Conservation (phyloP, 2,329 filamentous ascomycete genomes). For the Fusarium duplospermum region DNA sequence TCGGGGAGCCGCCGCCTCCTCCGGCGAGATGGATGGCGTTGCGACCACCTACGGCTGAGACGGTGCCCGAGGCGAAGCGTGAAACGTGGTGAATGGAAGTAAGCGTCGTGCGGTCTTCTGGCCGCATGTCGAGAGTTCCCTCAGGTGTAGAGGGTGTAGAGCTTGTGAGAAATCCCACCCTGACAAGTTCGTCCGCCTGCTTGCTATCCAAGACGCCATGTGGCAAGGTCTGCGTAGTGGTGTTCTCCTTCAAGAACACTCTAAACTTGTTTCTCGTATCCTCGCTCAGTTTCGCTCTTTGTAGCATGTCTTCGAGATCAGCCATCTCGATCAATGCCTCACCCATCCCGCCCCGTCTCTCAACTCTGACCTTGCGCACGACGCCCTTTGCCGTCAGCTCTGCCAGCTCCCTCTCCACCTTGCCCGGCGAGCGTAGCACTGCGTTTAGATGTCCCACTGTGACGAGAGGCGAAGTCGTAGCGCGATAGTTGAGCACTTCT, state of each 20-base stretch:
- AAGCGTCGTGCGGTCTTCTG: constrained; percentile 66
- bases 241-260: constrained; percentile 62
- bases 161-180: constrained; percentile 74
- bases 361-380: constrained; percentile 72
- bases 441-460: constrained; percentile 75
- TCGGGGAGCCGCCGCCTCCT: constrained; percentile 59
- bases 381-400: constrained; percentile 68
- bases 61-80: constrained; percentile 73
- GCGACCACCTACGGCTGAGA: constrained; percentile 76
- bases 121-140: constrained; percentile 58
- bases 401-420: constrained; percentile 74
- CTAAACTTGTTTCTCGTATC: constrained; percentile 64
- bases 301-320: constrained; percentile 65
- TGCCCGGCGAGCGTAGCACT: constrained; percentile 70
- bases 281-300: constrained; percentile 51
- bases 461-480: constrained; percentile 70
- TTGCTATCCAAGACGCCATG: constrained; percentile 51
- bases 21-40: constrained; percentile 73
- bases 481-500: constrained; percentile 71
- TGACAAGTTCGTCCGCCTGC: constrained; percentile 69
- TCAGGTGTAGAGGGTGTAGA: constrained; percentile 46
- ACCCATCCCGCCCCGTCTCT: constrained; percentile 68
- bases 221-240: constrained; percentile 52
- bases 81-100: constrained; percentile 72
- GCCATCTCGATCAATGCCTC: constrained; percentile 72